Base-by-base conservation (phyloP, 2,329 filamentous ascomycete genomes). In the Chrysoporthe austroafricana region DNA sequence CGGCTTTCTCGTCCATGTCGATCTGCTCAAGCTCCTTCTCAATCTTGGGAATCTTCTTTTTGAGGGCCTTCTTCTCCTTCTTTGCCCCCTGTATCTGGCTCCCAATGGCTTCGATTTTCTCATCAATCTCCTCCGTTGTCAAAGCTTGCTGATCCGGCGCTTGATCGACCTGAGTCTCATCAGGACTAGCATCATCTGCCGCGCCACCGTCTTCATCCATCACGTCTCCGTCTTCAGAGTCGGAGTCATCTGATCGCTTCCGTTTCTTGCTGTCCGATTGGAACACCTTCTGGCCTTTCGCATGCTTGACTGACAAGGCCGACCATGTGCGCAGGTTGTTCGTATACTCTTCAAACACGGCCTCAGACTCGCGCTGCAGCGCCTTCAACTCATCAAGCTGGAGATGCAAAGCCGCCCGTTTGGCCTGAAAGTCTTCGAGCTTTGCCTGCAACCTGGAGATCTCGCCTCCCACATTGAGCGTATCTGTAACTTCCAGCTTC, bases 21-120 rank as follows among this genome's bases (percentile, higher is more conserved):
- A 78, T 67, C 6, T 73, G 69, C 11, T 77, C 74, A 3, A 81
- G 76, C 34, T 81, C 76, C 39, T 79, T 77, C 16, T 72, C 59
- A 16, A 70, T 73, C 0, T 75, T 73, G 60, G 11, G 9, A 3
- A 57, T 36, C 7, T 60, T 7, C 26, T 52, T 18, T 0, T 48
- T 18, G 1, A 63, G 8, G 0, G 3, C 18, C 26, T 56, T 66
- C 21, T 54, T 66, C 16, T 36, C 58, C 21, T 62, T 68, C 21
- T 59, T 58, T 13, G 50, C 9, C 26, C 5, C 50, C 11, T 32
- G 50, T 7, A 32, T 5, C 21, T 62, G 21, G 11, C n/a, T 18
- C 26, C 59, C 46, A 50, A 66, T 8, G 5, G 1, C 21, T 2
- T 57, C 4, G 43, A 62, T 39, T 0, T 62, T 58, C 0, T 36